phyloP scores from a whole-genome alignment of 164 flowering plant species.

The Umbellularia californica region DNA sequence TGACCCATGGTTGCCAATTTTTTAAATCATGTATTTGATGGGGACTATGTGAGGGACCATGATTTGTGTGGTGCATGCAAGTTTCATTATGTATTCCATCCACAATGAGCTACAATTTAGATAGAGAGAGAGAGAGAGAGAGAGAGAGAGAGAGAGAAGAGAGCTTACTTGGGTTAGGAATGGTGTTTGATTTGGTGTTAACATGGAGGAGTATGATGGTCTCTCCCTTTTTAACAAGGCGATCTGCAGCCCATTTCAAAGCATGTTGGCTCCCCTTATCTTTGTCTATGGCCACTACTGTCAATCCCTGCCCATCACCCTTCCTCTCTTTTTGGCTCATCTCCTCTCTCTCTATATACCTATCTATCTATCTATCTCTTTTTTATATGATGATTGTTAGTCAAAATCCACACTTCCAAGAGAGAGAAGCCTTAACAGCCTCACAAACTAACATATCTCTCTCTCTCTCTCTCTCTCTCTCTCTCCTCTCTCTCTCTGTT shows the following conservation, averaged over 20 bases:
- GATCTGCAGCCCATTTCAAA: constrained; percentile 53
- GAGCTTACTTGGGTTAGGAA: constrained; percentile 28
- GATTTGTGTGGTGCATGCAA: no score
- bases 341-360: background rate
- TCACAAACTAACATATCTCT: background rate
- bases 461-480: background rate
- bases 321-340: background rate
- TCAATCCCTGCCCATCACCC: background rate
- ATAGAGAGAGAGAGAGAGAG: constrained; percentile 12
- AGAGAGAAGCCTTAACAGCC: background rate
- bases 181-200: constrained; percentile 20
- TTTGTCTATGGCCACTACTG: constrained; percentile 48
- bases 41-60: no score
- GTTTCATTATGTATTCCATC: no score
- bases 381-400: background rate
- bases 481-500: no score
- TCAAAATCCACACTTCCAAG: background rate
- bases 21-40: no score
- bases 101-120: no score
- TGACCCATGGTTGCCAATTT: no score
- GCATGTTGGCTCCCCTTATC: constrained; percentile 59
- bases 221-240: constrained; percentile 23
- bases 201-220: constrained; percentile 46
- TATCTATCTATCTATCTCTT: background rate
- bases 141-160: background rate